These are phyloP conservation scores for Salix brachista DNA, from an alignment of 345 rosid species.

Conservation along the genomic window DNA sequence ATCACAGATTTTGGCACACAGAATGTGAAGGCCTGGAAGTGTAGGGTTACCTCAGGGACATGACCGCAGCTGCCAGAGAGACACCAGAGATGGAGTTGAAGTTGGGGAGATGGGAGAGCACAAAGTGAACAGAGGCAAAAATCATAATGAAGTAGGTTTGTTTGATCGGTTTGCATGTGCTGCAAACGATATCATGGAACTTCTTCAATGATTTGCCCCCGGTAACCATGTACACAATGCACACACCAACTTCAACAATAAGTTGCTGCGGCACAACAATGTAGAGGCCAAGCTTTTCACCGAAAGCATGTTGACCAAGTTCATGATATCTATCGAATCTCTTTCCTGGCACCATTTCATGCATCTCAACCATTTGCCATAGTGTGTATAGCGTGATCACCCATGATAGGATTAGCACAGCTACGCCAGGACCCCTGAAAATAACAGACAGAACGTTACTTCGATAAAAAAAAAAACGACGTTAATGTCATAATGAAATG, in stretches of 20 bases:
- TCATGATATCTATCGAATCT: constrained; percentile 32
- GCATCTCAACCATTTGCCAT: constrained; percentile 40
- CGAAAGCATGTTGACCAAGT: constrained; percentile 29
- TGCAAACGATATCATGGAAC: constrained; percentile 23
- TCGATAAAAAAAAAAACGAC: background rate
- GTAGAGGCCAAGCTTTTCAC: constrained; percentile 28
- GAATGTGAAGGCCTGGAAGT: background rate
- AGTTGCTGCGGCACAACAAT: constrained; percentile 33
- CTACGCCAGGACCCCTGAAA: constrained; percentile 34
- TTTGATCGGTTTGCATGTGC: constrained; percentile 17
- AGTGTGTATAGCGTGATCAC: constrained; percentile 26
- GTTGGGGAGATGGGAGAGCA: constrained; percentile 33
- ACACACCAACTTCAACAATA: constrained; percentile 27
- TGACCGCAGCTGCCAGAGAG: constrained; percentile 33
- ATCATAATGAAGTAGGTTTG: constrained; percentile 30
- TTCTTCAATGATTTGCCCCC: constrained; percentile 31
- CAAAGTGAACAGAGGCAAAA: constrained; percentile 29
- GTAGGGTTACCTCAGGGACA: constrained; percentile 25
- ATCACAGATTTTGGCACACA: too few species aligned
- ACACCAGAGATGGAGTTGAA: constrained; percentile 36
- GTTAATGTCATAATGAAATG: background rate
- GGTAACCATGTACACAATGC: constrained; percentile 33
- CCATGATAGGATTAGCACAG: constrained; percentile 23
- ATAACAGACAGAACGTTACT: background rate
- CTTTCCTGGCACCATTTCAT: constrained; percentile 32